phyloP scores from a whole-genome alignment of 139 green algal genomes.

The Tetradesmus obliquus region DNA sequence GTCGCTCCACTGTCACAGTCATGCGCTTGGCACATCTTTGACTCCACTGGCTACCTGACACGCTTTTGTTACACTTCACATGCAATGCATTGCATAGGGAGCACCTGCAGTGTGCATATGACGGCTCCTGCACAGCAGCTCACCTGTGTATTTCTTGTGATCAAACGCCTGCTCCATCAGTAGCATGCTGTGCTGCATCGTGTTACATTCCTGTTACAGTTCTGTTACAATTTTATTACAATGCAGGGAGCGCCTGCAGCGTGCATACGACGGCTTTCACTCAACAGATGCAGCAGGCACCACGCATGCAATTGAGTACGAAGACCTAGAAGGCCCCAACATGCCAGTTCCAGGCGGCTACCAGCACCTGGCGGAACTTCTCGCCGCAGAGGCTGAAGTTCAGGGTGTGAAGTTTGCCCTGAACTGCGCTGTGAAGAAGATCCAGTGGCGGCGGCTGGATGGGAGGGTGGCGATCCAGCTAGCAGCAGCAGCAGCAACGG shows the following conservation, averaged over 20 bases:
- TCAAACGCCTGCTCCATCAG: neutral
- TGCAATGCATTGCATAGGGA: slow-evolving; percentile 17
- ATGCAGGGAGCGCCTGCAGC: slow-evolving; percentile 52
- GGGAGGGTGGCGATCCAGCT: neutral
- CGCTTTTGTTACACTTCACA: neutral
- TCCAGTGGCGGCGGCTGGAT: slow-evolving; percentile 28
- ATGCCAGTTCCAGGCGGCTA: slow-evolving; percentile 53
- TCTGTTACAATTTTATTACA: neutral
- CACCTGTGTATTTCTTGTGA: no score
- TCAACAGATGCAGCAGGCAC: slow-evolving; percentile 48
- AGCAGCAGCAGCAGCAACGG: neutral
- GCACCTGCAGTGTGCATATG: slow-evolving; percentile 53
- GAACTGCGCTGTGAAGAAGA: slow-evolving; percentile 33
- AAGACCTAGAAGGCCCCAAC: slow-evolving; percentile 53
- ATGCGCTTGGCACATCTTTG: no score
- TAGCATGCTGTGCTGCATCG: no score
- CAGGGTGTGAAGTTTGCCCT: slow-evolving; percentile 19
- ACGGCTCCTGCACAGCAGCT: slow-evolving; percentile 51
- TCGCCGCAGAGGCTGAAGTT: slow-evolving; percentile 1
- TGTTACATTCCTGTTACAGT: neutral
- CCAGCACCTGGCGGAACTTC: slow-evolving; percentile 38
- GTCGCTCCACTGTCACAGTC: no score
- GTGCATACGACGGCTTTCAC: slow-evolving; percentile 58
- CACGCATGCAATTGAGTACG: slow-evolving; percentile 44
- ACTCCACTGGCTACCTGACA: no score